Evolutionary conservation across 352 stramenopile genomes (phyloP).

Genomic region (Pythium dissotocum): DNA sequence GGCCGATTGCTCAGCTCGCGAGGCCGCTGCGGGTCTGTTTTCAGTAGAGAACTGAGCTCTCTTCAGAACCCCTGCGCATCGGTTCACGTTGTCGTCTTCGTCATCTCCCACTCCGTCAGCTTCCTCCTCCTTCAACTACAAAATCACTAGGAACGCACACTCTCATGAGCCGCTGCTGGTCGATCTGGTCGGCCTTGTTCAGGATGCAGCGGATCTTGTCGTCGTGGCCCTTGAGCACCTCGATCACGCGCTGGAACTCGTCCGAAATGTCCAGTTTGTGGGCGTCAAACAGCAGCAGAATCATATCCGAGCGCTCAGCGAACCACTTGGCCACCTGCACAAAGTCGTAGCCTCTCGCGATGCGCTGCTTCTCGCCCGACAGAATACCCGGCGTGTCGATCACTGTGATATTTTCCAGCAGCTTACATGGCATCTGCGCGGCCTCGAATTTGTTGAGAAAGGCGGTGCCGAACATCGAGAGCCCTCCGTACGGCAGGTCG

Average conservation of each 20-base stretch:
- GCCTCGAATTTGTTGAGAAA: constrained; percentile 99
- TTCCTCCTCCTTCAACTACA: constrained; percentile 4
- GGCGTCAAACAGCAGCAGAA: constrained; percentile 99
- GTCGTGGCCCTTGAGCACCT: constrained; percentile 95
- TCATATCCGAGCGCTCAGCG: constrained; percentile 96
- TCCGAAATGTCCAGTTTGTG: constrained; percentile 99
- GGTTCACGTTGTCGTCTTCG: constrained; percentile 25
- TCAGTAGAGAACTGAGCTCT: constrained; percentile 26
- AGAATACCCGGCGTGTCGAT: constrained; percentile 98
- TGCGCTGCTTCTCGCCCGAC: constrained; percentile 98
- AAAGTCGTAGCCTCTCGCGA: constrained; percentile 97
- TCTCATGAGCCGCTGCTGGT: constrained; percentile 97
- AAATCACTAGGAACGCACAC: constrained; percentile 54
- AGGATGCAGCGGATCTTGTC: constrained; percentile 99
- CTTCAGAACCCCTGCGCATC: constrained; percentile 51
- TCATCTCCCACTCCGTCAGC: constrained; percentile 14
- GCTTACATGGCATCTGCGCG: constrained; percentile 91
- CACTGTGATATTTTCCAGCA: constrained; percentile 96
- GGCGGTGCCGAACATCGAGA: constrained; percentile 96
- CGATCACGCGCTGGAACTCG: constrained; percentile 98
- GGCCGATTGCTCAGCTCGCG: background rate
- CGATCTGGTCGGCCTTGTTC: constrained; percentile 99
- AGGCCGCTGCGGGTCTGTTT: constrained; percentile 12
- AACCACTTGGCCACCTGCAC: constrained; percentile 91
- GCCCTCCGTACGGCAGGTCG: constrained; percentile 92